phyloP scores from a whole-genome alignment of 495 filamentous ascomycete genomes.

The Aspergillus homomorphus region DNA sequence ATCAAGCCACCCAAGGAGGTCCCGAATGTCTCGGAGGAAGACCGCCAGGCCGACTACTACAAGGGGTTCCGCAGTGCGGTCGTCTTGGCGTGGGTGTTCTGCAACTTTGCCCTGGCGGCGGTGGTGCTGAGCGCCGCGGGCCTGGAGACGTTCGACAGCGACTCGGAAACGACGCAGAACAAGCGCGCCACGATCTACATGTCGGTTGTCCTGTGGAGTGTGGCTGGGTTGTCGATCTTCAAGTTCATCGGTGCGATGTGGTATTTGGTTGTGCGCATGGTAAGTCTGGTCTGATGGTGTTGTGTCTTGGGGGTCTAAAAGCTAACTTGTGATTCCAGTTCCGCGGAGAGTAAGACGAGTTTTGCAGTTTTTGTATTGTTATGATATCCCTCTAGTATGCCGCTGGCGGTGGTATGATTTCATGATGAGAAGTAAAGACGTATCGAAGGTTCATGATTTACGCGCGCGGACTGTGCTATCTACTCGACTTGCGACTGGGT shows the following conservation, averaged over 20 bases:
- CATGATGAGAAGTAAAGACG: not conserved
- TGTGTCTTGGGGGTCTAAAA: not conserved
- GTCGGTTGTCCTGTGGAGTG: conserved; percentile 85
- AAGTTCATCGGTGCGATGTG: conserved; percentile 89
- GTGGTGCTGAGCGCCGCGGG: conserved; percentile 86
- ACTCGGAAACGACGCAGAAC: conserved; percentile 43
- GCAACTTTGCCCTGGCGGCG: conserved; percentile 84
- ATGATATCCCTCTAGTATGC: not conserved
- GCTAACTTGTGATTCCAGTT: conserved; percentile 36
- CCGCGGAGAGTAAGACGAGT: conserved; percentile 43
- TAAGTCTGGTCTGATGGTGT: conserved; percentile 12
- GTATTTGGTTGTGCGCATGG: conserved; percentile 93
- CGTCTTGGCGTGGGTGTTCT: conserved; percentile 94
- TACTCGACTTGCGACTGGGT: too few relatives aligned
- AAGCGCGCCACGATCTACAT: conserved; percentile 74
- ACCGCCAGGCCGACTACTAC: conserved; percentile 98
- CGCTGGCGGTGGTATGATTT: conserved; percentile 4
- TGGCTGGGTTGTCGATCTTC: conserved; percentile 81
- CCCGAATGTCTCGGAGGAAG: conserved; percentile 55
- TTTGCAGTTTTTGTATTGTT: conserved; percentile 4
- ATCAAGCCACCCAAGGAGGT: conserved; percentile 68
- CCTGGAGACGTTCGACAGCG: conserved; percentile 58
- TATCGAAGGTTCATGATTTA: conserved; percentile 4
- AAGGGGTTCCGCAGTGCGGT: conserved; percentile 89
- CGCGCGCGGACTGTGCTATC: not conserved